Evolutionary conservation across 495 filamentous ascomycete species (phyloP), one percentile per base, ranked within the genome.

Genomic region (Lichina pygmaea): DNA sequence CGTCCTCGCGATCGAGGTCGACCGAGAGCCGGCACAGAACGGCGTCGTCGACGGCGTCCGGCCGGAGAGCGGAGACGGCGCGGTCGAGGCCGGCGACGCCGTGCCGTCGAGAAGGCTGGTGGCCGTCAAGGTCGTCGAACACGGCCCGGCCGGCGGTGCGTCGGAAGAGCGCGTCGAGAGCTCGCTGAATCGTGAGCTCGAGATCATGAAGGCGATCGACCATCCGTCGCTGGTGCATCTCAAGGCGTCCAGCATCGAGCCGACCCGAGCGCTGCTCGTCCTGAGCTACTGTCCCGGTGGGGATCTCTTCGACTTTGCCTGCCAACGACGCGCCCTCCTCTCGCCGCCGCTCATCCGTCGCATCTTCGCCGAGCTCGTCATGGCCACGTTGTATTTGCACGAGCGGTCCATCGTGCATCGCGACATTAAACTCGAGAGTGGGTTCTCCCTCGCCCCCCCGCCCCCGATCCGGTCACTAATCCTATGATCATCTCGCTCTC

Each of bases 401-500:
- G 63, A 65, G 32, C 58, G 80, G 53, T 78, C 70, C 52, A 93
- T 97, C 50, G 86, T 93, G 39, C 89, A 97, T 55, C 74, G 89
- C 30, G 89, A 97, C 60, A 91, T 97, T 55, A 97, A 97, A 60
- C 73, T 97, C 43, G 89, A 97, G 62, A 97, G 86, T 93, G 66
- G 61, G 79, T 63, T 43, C 11, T 41, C 32, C 8, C 15, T 31
- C 32, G 15, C 33, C 43, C 43, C 53, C 52, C 52, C 50, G 40
- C 45, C 45, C 49, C 45, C 41, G 34, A 45, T 9, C 16, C 2
- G 15, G 42, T 11, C 10, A 11, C 11, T 45, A 9, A 41, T 10
- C 33, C 12, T 3, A 45, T 6, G 17, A 1, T 33, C n/a, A 12
- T 44, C 13, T 38, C 16, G 39, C 42, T 13, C 24, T 45, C n/a